A percentile compares a stretch with the other conserved stretches of the same genome.
Conservation (phyloP, 2,329 filamentous ascomycete species). For the Cercospora canescens region DNA sequence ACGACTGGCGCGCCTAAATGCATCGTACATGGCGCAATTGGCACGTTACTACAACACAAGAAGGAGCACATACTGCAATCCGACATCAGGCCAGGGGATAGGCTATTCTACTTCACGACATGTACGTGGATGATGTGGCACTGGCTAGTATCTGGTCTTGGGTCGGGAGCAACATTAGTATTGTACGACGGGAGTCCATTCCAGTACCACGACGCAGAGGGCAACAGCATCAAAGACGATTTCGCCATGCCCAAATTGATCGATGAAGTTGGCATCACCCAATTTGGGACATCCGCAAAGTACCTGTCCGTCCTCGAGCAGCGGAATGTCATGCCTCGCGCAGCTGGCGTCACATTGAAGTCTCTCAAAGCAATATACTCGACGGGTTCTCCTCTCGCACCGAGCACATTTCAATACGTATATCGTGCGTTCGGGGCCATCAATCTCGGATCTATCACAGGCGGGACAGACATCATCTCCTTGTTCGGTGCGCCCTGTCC, state of each 20-base stretch:
- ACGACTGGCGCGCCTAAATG: conserved; percentile 88
- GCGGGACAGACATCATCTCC: conserved; percentile 94
- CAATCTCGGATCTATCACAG: conserved; percentile 90
- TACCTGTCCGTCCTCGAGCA: conserved; percentile 91
- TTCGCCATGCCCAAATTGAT: conserved; percentile 82
- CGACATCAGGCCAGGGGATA: conserved; percentile 70
- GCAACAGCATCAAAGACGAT: conserved; percentile 63
- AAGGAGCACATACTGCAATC: conserved; percentile 92
- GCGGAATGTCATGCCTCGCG: conserved; percentile 61
- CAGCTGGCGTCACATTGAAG: conserved; percentile 56
- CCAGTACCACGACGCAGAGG: conserved; percentile 46
- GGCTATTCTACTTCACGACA: conserved; percentile 91
- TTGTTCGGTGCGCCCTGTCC: conserved; percentile 83
- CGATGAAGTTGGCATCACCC: conserved; percentile 77
- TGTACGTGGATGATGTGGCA: conserved; percentile 99
- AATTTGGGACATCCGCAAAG: conserved; percentile 93
- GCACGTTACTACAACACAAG: conserved; percentile 92
- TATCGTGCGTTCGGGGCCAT: conserved; percentile 83
- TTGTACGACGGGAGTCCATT: conserved; percentile 95
- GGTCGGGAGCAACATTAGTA: conserved; percentile 77
- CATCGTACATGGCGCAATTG: conserved; percentile 88
- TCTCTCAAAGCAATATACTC: conserved; percentile 84
- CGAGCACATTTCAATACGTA: conserved; percentile 88
- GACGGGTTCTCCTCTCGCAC: conserved; percentile 87
- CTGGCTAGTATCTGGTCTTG: conserved; percentile 86